A percentile compares a stretch with the other conserved stretches of the same genome.
phyloP scores from a whole-genome alignment of 1,284 basidiomycete genomes.

The Fomitopsis betulina region DNA sequence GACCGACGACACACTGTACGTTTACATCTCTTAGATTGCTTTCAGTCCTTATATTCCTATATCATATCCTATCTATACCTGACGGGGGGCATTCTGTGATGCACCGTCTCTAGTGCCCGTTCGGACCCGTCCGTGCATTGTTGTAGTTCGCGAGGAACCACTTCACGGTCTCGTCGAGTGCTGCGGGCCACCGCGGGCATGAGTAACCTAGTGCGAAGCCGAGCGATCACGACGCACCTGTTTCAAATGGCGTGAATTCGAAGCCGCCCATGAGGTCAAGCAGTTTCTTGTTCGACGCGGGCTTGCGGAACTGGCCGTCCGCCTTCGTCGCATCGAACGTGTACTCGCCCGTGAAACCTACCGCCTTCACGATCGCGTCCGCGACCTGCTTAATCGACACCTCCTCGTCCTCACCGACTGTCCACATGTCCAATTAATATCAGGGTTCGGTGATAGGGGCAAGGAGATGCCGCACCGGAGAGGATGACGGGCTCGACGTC shows the following conservation, averaged over 20 bases:
- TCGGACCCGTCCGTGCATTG: slow-evolving; percentile 14
- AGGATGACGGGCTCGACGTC: slow-evolving; percentile 88
- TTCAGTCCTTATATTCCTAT: too few species aligned
- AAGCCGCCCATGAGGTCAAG: slow-evolving; percentile 67
- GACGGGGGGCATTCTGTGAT: too few species aligned
- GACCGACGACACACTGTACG: too few species aligned
- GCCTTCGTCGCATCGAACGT: slow-evolving; percentile 64
- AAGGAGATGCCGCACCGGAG: slow-evolving; percentile 49
- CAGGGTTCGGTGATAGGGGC: not conserved
- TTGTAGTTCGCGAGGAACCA: slow-evolving; percentile 23
- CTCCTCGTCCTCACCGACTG: slow-evolving; percentile 87
- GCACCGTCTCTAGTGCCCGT: not conserved
- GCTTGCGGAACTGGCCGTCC: slow-evolving; percentile 91
- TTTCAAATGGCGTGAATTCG: slow-evolving; percentile 81
- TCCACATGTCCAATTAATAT: not conserved
- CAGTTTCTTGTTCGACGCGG: slow-evolving; percentile 85
- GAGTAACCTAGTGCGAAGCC: not conserved
- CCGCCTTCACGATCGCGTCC: slow-evolving; percentile 76
- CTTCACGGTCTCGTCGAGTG: slow-evolving; percentile 18
- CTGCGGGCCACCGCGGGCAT: slow-evolving; percentile 4
- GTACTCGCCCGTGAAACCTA: slow-evolving; percentile 74
- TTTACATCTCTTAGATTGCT: too few species aligned
- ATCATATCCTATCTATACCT: too few species aligned
- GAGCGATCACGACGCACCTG: slow-evolving; percentile 41
- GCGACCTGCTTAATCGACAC: slow-evolving; percentile 84